Evolutionary conservation across 108 stramenopile genomes (phyloP), one percentile per base, ranked within the genome.

Genomic region (Aurantiochytrium sp.): DNA sequence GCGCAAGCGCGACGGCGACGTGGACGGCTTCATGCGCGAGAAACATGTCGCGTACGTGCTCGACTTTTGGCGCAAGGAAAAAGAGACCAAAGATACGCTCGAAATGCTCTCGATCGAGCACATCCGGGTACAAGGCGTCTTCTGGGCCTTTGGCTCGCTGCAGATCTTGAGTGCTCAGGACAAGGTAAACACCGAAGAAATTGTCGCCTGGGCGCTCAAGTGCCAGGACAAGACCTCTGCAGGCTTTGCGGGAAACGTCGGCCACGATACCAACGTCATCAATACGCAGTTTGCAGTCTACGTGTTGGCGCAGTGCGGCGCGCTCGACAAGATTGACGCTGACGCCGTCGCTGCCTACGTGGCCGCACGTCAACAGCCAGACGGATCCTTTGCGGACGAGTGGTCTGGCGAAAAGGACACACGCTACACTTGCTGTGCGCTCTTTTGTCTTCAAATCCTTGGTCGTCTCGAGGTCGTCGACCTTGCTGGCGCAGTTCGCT

Each of bases 201-300:
- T 99, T 58, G 92, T 98, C 29, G 96, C 97, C 72, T 99, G 97
- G 97, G 96, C 98, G 6, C 91, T 98, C 88, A 87, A 89, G 0
- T 99, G 98, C 90, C 96, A 93, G 55, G 96, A 98, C 92, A 60
- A 51, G 47, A 35, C 44, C 49, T 88, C 93, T 3, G 97, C 96
- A 42, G 97, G 98, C 44, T 99, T 98, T 91, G 98, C 96, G 4
- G 99, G 99, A 3, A 97, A 97, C 91, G 91, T 92, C 49, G 95
- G 95, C 42, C 98, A 99, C 88, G 98, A 99, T 91, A 96, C 95
- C 12, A 98, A 99, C 91, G 44, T 99, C 25, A 92, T 99, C 59
- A 99, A 99, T 92, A 99, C 99, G 42, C 93, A 99, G 47, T 96
- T 95, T 51, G 98, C 98, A 6, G 60, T 99, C n/a, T 98, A 99